Percentiles rank a stretch among this genome's conserved stretches.
These are phyloP conservation scores for Oidiodendron maius DNA, from an alignment of 495 filamentous ascomycete species.

Conservation along the genomic window DNA sequence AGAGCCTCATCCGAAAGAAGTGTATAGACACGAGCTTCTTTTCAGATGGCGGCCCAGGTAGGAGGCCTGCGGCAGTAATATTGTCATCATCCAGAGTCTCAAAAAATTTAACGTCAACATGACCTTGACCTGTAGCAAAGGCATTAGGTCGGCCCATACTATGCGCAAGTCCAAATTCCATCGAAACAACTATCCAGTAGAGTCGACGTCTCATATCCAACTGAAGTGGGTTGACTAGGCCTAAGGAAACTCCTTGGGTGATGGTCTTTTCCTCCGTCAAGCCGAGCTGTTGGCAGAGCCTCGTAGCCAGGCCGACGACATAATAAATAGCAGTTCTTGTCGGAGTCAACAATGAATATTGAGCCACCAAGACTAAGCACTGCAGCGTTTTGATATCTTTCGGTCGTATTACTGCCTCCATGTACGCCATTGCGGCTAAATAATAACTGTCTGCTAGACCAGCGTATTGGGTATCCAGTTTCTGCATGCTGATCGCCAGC, in stretches of 20 bases:
- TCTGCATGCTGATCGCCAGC: constrained; percentile 87
- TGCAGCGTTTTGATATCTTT: constrained; percentile 89
- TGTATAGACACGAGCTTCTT: constrained; percentile 86
- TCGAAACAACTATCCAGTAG: constrained; percentile 76
- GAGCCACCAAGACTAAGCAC: constrained; percentile 78
- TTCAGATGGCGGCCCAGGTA: constrained; percentile 57
- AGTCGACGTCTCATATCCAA: constrained; percentile 84
- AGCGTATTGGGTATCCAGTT: constrained; percentile 69
- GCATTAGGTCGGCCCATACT: constrained; percentile 77
- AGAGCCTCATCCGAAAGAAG: constrained; percentile 83
- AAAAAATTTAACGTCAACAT: constrained; percentile 79
- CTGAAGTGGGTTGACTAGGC: constrained; percentile 54
- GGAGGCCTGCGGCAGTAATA: constrained; percentile 74
- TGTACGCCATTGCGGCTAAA: constrained; percentile 71
- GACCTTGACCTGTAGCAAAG: constrained; percentile 70
- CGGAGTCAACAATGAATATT: constrained; percentile 88
- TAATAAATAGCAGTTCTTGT: constrained; percentile 87
- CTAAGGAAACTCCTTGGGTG: constrained; percentile 40
- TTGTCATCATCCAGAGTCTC: constrained; percentile 69
- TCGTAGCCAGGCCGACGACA: constrained; percentile 77
- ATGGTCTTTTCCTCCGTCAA: constrained; percentile 83
- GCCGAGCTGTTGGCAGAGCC: constrained; percentile 80
- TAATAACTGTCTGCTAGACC: constrained; percentile 90
- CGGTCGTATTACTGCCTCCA: constrained; percentile 68
- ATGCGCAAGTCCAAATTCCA: constrained; percentile 85